Conservation (phyloP, 2,329 filamentous ascomycete species). For the Trichoderma lentiforme region DNA sequence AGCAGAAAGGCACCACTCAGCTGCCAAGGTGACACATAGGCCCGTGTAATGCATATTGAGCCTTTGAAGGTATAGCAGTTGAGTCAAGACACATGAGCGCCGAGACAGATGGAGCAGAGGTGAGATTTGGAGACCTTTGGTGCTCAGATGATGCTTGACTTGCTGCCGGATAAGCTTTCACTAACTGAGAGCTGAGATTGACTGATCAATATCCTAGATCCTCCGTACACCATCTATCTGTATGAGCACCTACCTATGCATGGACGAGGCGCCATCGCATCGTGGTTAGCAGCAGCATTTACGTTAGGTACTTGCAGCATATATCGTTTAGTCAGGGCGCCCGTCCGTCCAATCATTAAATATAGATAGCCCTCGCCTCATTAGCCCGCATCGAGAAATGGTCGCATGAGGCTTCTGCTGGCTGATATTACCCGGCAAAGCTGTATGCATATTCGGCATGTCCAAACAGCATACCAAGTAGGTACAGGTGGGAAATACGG, state of each 20-base stretch:
- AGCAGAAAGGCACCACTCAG: background rate
- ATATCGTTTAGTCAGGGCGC: background rate
- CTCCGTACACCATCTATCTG: background rate
- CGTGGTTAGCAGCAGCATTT: background rate
- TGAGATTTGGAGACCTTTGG: background rate
- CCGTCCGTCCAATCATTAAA: background rate
- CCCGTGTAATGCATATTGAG: background rate
- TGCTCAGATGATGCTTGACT: background rate
- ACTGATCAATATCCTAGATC: background rate
- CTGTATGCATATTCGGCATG: background rate
- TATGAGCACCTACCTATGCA: background rate
- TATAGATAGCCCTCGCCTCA: background rate
- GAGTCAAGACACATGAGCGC: background rate
- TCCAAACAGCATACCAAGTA: background rate
- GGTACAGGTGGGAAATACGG: background rate
- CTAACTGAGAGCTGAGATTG: background rate
- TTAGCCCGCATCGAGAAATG: conserved; percentile 7
- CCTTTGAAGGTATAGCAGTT: background rate
- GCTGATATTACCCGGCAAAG: background rate
- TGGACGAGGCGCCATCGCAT: background rate
- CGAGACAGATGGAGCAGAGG: background rate
- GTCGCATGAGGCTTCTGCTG: background rate
- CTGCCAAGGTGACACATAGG: background rate
- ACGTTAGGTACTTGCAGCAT: background rate
- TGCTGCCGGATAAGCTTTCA: background rate